Evolutionary conservation across 345 rosid species (phyloP).

Genomic region (Excoecaria cochinchinensis): DNA sequence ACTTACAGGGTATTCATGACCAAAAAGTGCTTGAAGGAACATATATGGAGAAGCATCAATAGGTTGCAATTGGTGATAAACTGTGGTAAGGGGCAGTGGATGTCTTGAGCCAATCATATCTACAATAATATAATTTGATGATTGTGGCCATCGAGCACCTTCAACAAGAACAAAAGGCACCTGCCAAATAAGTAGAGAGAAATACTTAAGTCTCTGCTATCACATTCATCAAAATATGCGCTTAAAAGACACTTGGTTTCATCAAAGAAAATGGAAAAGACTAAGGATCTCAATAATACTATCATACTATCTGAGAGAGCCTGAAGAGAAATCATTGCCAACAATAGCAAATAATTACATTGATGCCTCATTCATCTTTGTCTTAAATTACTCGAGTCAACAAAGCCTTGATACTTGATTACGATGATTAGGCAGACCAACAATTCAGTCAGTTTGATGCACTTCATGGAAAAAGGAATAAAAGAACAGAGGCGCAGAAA

Average conservation of each 20-base stretch:
- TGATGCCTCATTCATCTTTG: neutral
- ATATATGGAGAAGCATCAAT: conserved; percentile 71
- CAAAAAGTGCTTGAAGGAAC: conserved; percentile 81
- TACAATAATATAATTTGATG: conserved; percentile 55
- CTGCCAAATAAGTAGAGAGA: conserved; percentile 35
- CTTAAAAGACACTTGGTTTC: neutral
- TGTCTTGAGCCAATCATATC: conserved; percentile 76
- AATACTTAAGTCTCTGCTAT: neutral
- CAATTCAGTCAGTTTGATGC: neutral
- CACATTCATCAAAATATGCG: conserved; percentile 6
- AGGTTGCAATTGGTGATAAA: conserved; percentile 71
- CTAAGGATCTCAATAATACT: no score
- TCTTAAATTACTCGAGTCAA: neutral
- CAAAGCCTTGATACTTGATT: neutral
- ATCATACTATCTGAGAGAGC: neutral
- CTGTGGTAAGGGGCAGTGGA: conserved; percentile 74
- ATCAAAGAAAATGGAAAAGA: neutral
- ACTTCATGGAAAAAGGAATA: neutral
- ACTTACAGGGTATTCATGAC: conserved; percentile 73
- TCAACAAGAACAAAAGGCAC: conserved; percentile 83
- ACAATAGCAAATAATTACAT: neutral
- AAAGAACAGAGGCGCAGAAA: neutral
- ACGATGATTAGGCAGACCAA: neutral
- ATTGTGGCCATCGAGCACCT: conserved; percentile 41
- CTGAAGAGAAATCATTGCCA: neutral